Evolutionary conservation across 805 yeast species (phyloP).

Genomic region (Debaryomyces prosopidis): DNA sequence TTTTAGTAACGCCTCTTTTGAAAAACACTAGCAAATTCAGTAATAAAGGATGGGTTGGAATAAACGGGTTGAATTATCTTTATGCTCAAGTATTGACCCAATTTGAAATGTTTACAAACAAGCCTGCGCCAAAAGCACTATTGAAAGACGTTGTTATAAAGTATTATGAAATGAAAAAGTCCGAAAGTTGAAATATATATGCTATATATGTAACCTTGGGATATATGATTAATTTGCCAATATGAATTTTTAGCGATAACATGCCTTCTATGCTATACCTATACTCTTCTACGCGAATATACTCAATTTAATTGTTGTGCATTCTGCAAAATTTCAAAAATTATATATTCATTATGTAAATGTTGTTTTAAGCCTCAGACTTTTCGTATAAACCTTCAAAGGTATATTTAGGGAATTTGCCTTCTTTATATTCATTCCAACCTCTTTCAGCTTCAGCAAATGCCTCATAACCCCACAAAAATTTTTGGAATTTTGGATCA

Average conservation of each 20-base stretch:
- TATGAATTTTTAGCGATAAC: no score
- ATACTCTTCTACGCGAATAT: no score
- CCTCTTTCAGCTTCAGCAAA: slow-evolving; percentile 22
- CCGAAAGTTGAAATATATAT: neutral
- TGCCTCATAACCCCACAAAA: slow-evolving; percentile 25
- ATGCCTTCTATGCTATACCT: no score
- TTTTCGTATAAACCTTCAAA: slow-evolving; percentile 9
- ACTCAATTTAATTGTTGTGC: no score
- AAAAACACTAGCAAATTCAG: slow-evolving; percentile 4
- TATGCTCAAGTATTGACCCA: slow-evolving; percentile 14
- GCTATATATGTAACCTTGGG: no score
- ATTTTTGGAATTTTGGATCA: slow-evolving; percentile 24
- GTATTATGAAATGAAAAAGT: neutral
- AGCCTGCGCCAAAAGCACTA: slow-evolving; percentile 14
- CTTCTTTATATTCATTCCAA: slow-evolving; percentile 10
- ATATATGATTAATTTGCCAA: no score
- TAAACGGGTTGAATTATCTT: slow-evolving; percentile 15
- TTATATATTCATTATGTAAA: neutral
- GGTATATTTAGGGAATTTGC: slow-evolving; percentile 3
- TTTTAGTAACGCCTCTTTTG: slow-evolving; percentile 9
- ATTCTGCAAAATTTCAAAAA: neutral
- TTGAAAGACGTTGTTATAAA: slow-evolving; percentile 7
- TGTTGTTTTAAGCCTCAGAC: neutral
- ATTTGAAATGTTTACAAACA: slow-evolving; percentile 16
- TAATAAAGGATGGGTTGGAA: slow-evolving; percentile 13